These are phyloP conservation scores for Gracilaria vermiculophylla DNA, from an alignment of 23 red algal genomes.

Conservation along the genomic window DNA sequence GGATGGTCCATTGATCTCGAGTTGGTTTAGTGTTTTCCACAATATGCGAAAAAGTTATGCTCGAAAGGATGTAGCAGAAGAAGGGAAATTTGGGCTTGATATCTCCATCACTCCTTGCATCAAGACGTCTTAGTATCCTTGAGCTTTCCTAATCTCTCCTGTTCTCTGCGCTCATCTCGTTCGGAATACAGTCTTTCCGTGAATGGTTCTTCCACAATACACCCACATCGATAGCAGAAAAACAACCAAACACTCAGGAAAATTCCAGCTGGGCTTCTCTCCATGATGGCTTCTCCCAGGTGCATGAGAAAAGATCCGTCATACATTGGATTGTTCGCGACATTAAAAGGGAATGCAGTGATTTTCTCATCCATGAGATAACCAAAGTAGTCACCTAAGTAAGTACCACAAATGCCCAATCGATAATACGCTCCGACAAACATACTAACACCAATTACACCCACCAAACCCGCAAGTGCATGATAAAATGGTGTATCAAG, in stretches of 20 bases:
- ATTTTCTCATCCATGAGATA: conserved; percentile 72
- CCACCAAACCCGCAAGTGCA: conserved; percentile 1
- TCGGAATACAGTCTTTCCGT: conserved; percentile 42
- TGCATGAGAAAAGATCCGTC: conserved; percentile 85
- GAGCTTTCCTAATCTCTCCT: background rate
- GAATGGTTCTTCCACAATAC: conserved; percentile 76
- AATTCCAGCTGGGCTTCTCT: conserved; percentile 69
- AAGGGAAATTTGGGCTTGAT: background rate
- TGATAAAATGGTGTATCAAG: conserved; percentile 36
- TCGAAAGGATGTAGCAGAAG: background rate
- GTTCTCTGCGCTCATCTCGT: background rate
- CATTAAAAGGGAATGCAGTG: conserved; percentile 87
- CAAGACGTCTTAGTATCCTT: background rate
- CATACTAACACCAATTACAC: conserved; percentile 10
- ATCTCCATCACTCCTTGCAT: background rate
- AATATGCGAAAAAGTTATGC: no score
- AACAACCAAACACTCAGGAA: conserved; percentile 78
- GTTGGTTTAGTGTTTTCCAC: no score
- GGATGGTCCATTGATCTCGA: no score
- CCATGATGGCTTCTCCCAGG: conserved; percentile 70
- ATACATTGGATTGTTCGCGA: conserved; percentile 86
- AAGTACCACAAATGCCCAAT: conserved; percentile 88
- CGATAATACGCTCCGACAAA: conserved; percentile 65
- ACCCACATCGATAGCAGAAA: conserved; percentile 82
- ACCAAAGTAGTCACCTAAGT: conserved; percentile 97